Base-by-base conservation (phyloP, 202 grass and related monocot species). In the Dendrocalamus latiflorus region DNA sequence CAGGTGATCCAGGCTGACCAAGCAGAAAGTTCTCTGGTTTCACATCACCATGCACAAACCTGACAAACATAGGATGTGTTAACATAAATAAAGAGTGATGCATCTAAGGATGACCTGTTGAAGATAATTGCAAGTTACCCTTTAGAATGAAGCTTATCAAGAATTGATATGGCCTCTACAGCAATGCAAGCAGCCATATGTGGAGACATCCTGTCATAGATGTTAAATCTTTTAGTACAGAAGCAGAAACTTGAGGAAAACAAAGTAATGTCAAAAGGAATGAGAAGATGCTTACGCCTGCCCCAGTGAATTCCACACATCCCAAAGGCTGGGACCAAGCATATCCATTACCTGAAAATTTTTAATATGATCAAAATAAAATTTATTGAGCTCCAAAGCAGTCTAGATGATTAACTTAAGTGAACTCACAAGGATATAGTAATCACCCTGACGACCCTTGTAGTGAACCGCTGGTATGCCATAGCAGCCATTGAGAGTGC, bases 11-110 rank as follows among this genome's bases (percentile, higher is more conserved):
- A 61, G 95, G 93, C 66, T 95, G 95, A 72, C 95, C 95, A 70
- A 98, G 93, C 68, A 98, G 79, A 90, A 98, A 98, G 66, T 98
- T 98, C 74, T 98, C 95, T 1, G 95, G 95, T 50, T 99, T 99
- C 62, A 99, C 91, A 92, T 99, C 96, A 87, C 96, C 96, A 94
- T 99, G 96, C 70, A 99, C 93, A 95, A 95, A 99, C 41, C 96
- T 99, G 63, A 85, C 20, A 88, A 60, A 78, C 49, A 68, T 33
- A 75, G 20, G 13, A 24, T 67, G n/a, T 63, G 24, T 48, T 77
- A 59, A 72, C 22, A 8, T 42, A 79, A 67, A 88, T 79, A 33
- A 61, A 62, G 13, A 78, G 25, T 22, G 16, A 70, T 64, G 56
- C 17, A 85, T 60, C 38, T 18, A 65, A 69, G 45, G 36, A 41